Evolutionary conservation across 1,284 basidiomycete genomes (phyloP), one percentile per base, ranked within the genome.

Genomic region (Ceratobasidium sp.): DNA sequence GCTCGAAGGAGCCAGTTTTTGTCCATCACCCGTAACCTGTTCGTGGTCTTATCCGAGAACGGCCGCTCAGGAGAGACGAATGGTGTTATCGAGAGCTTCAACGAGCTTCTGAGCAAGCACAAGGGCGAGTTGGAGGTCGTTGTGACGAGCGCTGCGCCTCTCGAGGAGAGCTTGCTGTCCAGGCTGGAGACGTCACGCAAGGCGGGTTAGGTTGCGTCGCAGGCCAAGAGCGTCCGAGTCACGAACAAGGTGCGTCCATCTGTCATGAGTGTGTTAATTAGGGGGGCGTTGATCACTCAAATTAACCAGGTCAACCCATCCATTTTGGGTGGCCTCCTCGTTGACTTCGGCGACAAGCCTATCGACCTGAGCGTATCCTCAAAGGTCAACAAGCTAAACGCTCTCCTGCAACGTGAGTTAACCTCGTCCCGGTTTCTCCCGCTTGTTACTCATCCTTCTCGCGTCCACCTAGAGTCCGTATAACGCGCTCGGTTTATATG

Each of bases 301-400:
- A 78, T 60, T n/a, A 4, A n/a, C 28, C 73, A 96, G 94, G 92
- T 98, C 82, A 96, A 97, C 87, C 91, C 95, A 63, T 87, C 90
- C 20, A 87, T 97, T 77, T 86, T 98, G 77, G 96, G 96, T 78
- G 97, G 97, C 76, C 86, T 99, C 78, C 88, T 98, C 77, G 93
- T 99, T 75, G 97, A 99, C 87, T 97, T 99, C 84, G 98, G 96
- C 80, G 97, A 99, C 88, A 97, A 97, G 89, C 96, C 95, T 76
- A 94, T 98, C 81, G 98, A 99, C 86, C 89, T 99, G 79, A 96
- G 94, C 81, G 97, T 98, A 74, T 91, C 92, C 71, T 94, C 93
- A 78, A 93, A 95, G 78, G 95, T 99, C 82, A 97, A 92, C 85
- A 96, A 96, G 87, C 90, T 98, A 84, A 99, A 98, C 89, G 89